Evolutionary conservation across 768 basidiomycete species (phyloP), one percentile per base, ranked within the genome.

Genomic region (Rhodotorula paludigena): DNA sequence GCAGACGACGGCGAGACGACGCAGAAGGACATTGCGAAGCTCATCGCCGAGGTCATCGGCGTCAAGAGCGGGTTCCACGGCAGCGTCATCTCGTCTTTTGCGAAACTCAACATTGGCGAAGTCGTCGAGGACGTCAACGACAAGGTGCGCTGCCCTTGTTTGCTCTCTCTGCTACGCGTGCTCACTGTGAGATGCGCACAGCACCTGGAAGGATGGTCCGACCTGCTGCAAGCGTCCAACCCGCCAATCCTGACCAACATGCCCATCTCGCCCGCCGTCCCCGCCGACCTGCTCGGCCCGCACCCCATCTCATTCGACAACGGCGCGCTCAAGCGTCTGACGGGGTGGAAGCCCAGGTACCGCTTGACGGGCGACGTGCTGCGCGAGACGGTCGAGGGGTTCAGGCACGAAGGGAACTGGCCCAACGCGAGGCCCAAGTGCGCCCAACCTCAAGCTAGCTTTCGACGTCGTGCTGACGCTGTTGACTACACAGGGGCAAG

Each of bases 71-170:
- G 72, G 25, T 74, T 64, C 55, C 69, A 66, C 30, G 68, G 71
- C 0, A 28, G 56, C 51, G 55, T 74, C 57, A 63, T 72, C 25
- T 59, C 56, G 23, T 48, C 63, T 6, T 70, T 74, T 18, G 74
- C 74, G 20, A 66, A 68, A 60, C 15, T 74, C 45, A 73, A 74
- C 51, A 52, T 74, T 51, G 18, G 16, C 6, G 71, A 72, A 8
- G 71, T 73, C 14, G 47, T 60, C 20, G 71, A 71, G 57, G 67
- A 69, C 49, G 74, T 62, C 11, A 72, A 74, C 57, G 74, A 72
- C 23, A 66, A 68, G 57, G 69, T 71, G 48, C 39, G 57, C 36
- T 18, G 2, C n/a, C 35, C 32, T 36, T 30, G 2, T 36, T 23
- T 49, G 16, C 33, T 2, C 20, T 6, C 25, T n/a, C 28, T 16